phyloP scores from a whole-genome alignment of 768 basidiomycete species.

The Pluteus cervinus region DNA sequence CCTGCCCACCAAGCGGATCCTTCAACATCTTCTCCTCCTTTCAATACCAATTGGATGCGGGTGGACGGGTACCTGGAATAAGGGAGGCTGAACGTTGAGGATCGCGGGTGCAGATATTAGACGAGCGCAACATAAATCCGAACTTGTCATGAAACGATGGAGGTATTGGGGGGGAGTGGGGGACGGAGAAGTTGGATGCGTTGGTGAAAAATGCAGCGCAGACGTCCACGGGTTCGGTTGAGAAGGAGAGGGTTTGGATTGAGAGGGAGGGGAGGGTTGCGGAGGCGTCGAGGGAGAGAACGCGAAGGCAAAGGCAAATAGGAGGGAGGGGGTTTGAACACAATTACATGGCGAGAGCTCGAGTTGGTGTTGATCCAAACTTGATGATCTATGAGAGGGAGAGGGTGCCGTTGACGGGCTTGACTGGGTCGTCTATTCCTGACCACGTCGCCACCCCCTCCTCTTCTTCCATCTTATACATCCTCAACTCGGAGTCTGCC shows the following conservation, averaged over 20 bases:
- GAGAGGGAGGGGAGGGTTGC: too few species aligned
- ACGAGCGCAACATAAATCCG: conserved; percentile 25
- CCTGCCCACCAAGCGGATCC: conserved; percentile 21
- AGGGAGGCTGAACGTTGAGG: conserved; percentile 18
- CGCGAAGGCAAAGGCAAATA: too few species aligned
- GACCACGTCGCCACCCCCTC: too few species aligned
- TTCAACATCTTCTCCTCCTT: conserved; percentile 24
- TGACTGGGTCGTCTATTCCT: too few species aligned
- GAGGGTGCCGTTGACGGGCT: too few species aligned
- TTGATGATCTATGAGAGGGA: too few species aligned
- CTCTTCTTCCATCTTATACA: too few species aligned
- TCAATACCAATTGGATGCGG: conserved; percentile 26
- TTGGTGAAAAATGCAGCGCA: conserved; percentile 31
- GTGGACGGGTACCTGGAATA: conserved; percentile 22
- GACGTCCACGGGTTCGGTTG: conserved; percentile 23
- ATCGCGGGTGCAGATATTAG: conserved; percentile 29
- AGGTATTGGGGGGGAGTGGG: conserved; percentile 13
- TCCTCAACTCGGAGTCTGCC: too few species aligned
- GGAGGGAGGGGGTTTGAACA: too few species aligned
- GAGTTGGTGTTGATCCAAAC: too few species aligned
- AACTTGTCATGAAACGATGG: conserved; percentile 20
- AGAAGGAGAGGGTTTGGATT: conserved; percentile 19
- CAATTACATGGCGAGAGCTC: too few species aligned
- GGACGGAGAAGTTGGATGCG: conserved; percentile 18
- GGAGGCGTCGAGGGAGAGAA: too few species aligned